A percentile compares a stretch with the other conserved stretches of the same genome.
Evolutionary conservation across 176 grass and related monocot genomes (phyloP).

Genomic region (Dactylis glomerata): DNA sequence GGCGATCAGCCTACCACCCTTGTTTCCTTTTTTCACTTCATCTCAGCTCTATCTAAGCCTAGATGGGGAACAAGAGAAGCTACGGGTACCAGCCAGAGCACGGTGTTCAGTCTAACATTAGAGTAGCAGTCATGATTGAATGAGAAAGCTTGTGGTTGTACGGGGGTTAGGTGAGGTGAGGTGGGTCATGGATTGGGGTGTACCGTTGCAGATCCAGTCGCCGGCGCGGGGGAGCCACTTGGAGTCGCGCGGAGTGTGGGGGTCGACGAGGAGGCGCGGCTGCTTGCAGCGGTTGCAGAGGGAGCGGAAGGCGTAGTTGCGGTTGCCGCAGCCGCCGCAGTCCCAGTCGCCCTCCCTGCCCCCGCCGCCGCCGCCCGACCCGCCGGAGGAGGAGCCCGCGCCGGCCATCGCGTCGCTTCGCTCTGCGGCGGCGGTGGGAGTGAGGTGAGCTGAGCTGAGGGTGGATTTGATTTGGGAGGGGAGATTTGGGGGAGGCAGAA

Average conservation of each 20-base stretch:
- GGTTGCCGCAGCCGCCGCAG: slow-evolving; percentile 76
- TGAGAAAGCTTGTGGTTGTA: neutral
- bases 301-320: slow-evolving; percentile 97
- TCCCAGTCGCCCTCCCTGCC: slow-evolving; percentile 95
- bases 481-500: neutral
- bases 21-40: neutral
- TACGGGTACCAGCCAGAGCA: neutral
- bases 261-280: slow-evolving; percentile 81
- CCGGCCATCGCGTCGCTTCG: slow-evolving; percentile 19
- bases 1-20: neutral
- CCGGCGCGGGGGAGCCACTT: slow-evolving; percentile 95
- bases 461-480: slow-evolving; percentile 6
- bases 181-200: neutral
- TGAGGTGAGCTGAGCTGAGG: neutral
- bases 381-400: slow-evolving; percentile 33
- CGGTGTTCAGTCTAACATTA: neutral
- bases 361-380: slow-evolving; percentile 15
- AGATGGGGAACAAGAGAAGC: neutral
- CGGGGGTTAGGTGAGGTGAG: neutral
- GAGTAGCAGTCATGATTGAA: neutral
- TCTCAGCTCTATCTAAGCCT: neutral
- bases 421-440: neutral
- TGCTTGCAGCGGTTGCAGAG: slow-evolving; percentile 99
- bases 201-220: slow-evolving; percentile 87
- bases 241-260: slow-evolving; percentile 76